Percentiles rank a stretch among this genome's conserved stretches.
Conservation (phyloP, 2,329 filamentous ascomycete species). For the Pseudonectria foliicola region DNA sequence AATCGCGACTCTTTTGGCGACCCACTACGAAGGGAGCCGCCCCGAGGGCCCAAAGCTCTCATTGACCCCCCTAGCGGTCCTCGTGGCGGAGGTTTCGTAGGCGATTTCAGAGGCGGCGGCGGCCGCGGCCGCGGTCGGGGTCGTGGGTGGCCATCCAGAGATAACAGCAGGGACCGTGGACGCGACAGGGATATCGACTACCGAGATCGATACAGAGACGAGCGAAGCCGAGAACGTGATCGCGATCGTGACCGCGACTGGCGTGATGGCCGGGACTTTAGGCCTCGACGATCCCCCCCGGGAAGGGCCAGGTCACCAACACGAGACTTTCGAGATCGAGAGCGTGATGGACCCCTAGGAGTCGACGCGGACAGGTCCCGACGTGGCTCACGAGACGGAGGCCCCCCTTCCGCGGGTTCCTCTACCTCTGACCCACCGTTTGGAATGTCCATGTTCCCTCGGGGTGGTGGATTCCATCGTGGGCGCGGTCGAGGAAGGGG, state of each 20-base stretch:
- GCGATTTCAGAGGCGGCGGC: constrained; percentile 53
- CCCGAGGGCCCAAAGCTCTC: constrained; percentile 73
- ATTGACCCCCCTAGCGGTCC: constrained; percentile 63
- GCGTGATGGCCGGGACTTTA: constrained; percentile 33
- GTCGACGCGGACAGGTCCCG: constrained; percentile 61
- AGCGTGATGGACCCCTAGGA: constrained; percentile 51
- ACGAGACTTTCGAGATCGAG: constrained; percentile 56
- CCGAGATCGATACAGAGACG: constrained; percentile 52
- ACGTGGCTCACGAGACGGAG: constrained; percentile 61
- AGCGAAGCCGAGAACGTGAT: constrained; percentile 52
- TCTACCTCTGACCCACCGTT: constrained; percentile 62
- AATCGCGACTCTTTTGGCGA: constrained; percentile 53
- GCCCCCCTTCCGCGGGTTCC: constrained; percentile 64
- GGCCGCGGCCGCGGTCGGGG: constrained; percentile 46
- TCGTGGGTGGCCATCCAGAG: constrained; percentile 48
- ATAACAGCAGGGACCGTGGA: constrained; percentile 55
- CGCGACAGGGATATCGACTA: constrained; percentile 56
- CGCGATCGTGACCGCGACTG: constrained; percentile 46
- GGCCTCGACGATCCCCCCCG: constrained; percentile 50
- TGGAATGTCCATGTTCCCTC: constrained; percentile 42
- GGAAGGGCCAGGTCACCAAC: constrained; percentile 58
- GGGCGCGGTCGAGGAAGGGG: constrained; percentile 45
- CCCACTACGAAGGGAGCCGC: constrained; percentile 58
- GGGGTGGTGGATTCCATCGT: constrained; percentile 48
- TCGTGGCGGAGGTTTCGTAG: constrained; percentile 57